A percentile compares a stretch with the other conserved stretches of the same genome.
Evolutionary conservation across 768 basidiomycete genomes (phyloP).

Genomic region (Leccinum rimulosum): DNA sequence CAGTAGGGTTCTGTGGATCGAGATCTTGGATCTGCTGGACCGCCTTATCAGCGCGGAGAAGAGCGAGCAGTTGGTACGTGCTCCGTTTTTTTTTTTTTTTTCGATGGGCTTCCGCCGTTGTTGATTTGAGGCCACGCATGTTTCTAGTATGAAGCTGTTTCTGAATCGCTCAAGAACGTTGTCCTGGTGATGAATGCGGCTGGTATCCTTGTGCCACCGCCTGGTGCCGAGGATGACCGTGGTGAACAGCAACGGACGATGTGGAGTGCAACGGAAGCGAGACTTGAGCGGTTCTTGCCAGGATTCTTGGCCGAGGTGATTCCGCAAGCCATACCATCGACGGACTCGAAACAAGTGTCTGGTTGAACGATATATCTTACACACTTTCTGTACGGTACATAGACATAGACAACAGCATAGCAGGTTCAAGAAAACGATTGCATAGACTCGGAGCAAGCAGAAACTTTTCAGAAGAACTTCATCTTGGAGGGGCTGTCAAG

Average conservation of each 20-base stretch:
- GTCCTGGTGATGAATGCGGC: conserved; percentile 94
- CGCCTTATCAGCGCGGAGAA: conserved; percentile 84
- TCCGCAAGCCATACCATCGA: conserved; percentile 20
- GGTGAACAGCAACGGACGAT: conserved; percentile 63
- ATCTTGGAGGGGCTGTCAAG: conserved; percentile 58
- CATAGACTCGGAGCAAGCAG: background rate
- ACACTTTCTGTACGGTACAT: conserved; percentile 1
- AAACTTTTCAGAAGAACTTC: conserved; percentile 43
- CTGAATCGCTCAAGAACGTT: conserved; percentile 96
- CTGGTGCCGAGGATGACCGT: conserved; percentile 42
- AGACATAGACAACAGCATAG: background rate
- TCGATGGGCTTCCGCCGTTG: background rate
- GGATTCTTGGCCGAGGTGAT: conserved; percentile 80
- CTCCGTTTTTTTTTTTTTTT: background rate
- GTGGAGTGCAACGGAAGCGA: conserved; percentile 83
- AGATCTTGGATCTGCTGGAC: conserved; percentile 85
- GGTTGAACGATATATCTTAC: conserved; percentile 8
- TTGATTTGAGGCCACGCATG: conserved; percentile 1
- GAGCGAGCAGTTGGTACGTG: conserved; percentile 75
- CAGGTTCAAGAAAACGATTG: background rate
- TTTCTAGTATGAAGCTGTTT: conserved; percentile 85
- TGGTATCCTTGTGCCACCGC: conserved; percentile 68
- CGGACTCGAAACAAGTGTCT: conserved; percentile 14
- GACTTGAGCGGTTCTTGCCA: conserved; percentile 89
- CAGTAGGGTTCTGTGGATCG: conserved; percentile 79